Conservation (phyloP, 495 filamentous ascomycete genomes). For the Penicillium tannophilum region DNA sequence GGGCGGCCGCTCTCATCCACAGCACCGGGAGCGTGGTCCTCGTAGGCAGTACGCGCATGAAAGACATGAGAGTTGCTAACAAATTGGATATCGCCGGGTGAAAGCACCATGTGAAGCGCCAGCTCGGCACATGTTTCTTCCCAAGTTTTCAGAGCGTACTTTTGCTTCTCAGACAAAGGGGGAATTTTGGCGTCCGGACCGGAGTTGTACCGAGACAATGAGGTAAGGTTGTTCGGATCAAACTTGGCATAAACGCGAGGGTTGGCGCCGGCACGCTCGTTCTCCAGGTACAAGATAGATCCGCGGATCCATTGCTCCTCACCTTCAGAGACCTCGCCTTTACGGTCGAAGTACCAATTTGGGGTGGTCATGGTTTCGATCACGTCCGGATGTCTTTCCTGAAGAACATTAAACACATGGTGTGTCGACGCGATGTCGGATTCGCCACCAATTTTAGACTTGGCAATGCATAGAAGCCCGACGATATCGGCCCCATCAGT, state of each 20-base stretch:
- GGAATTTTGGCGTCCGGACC: slow-evolving; percentile 57
- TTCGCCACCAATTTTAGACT: slow-evolving; percentile 76
- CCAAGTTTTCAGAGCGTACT: slow-evolving; percentile 58
- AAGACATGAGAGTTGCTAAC: slow-evolving; percentile 64
- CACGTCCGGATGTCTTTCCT: slow-evolving; percentile 72
- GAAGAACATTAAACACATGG: slow-evolving; percentile 74
- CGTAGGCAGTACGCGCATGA: slow-evolving; percentile 65
- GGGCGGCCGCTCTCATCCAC: slow-evolving; percentile 36
- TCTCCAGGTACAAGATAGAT: slow-evolving; percentile 69
- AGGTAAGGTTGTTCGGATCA: slow-evolving; percentile 71
- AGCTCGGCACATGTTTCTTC: slow-evolving; percentile 65
- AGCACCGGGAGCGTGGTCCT: slow-evolving; percentile 55
- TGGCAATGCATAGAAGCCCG: slow-evolving; percentile 75
- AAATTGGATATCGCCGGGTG: slow-evolving; percentile 75
- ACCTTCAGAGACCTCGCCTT: slow-evolving; percentile 71
- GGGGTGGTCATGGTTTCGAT: slow-evolving; percentile 67
- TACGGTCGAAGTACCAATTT: slow-evolving; percentile 88
- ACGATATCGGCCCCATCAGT: slow-evolving; percentile 77
- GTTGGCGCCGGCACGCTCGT: slow-evolving; percentile 33
- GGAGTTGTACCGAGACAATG: slow-evolving; percentile 59
- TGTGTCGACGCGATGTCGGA: slow-evolving; percentile 77
- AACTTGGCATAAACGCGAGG: slow-evolving; percentile 50
- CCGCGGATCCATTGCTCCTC: slow-evolving; percentile 72
- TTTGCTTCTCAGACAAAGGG: slow-evolving; percentile 60
- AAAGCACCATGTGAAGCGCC: slow-evolving; percentile 70